These are phyloP conservation scores for Candida sojae DNA, from an alignment of 1,139 yeast species.

Conservation along the genomic window DNA sequence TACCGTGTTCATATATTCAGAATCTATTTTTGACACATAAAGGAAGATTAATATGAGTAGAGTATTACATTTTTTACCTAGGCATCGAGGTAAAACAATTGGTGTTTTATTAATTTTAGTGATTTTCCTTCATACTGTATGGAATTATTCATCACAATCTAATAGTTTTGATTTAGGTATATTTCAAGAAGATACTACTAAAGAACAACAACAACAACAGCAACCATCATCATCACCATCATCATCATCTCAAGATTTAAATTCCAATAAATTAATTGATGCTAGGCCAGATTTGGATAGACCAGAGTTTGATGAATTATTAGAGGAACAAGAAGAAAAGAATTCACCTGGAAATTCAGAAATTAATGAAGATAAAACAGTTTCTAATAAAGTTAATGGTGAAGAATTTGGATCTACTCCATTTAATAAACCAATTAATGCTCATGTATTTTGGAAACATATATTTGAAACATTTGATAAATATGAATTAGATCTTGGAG, in stretches of 20 bases:
- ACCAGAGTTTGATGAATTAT: background rate
- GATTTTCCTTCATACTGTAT: background rate
- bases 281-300: background rate
- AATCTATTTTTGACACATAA: background rate
- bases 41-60: background rate
- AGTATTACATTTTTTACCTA: constrained; percentile 6
- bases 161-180: background rate
- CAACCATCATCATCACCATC: background rate
- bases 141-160: background rate
- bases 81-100: constrained; percentile 8
- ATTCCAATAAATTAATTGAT: constrained; percentile 5
- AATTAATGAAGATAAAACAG: too few relatives aligned
- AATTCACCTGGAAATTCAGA: too few relatives aligned
- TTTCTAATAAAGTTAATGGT: constrained; percentile 1
- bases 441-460: constrained; percentile 25
- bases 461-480: constrained; percentile 21
- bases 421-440: constrained; percentile 12
- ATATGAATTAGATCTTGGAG: constrained; percentile 16
- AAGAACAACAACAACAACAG: constrained; percentile 3
- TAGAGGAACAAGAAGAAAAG: background rate
- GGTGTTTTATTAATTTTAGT: background rate
- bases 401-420: background rate
- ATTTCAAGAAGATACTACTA: constrained; percentile 4
- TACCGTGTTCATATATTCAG: too few relatives aligned
- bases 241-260: constrained; percentile 1